Base-by-base conservation (phyloP, 176 grass and related monocot genomes). In the Avena eriantha region DNA sequence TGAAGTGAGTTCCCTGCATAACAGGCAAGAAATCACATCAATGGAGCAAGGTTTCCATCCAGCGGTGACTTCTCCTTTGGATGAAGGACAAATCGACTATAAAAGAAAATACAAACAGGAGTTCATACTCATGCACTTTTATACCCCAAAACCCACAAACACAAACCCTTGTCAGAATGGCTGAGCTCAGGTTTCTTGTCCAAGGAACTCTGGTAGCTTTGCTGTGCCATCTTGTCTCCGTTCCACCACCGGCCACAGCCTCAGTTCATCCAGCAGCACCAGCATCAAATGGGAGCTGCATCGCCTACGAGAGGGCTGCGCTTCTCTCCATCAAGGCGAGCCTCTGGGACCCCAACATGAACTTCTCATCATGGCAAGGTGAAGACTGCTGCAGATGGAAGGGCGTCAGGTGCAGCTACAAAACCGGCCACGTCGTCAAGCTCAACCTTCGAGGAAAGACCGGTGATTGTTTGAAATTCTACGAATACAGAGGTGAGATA, bases 331-430 rank as follows among this genome's bases (percentile, higher is more conserved):
- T 92, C 63, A 92, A 89, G 79, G 66, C 24, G 57, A 31, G n/a
- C 45, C 61, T 89, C 49, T 23, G 22, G 9, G 83, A 86, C 23
- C 86, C 86, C 1, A 14, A 46, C 4, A 26, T 59, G 26, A 8
- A 69, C 48, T 72, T 92, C 15, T 71, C 18, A 1, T 85, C 83
- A 54, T 92, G 86, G 90, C 83, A 72, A 65, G 90, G 70, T 16
- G 19, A 88, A 63, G 79, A 86, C 8, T 92, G 78, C 50, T 89
- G 90, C 78, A 81, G 45, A 45, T 86, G 86, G 86, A 82, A 57
- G 29, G 86, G 90, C 31, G 9, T 92, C 69, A 76, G 43, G 17
- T 92, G 86, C 77, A 87, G 79, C 15, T 24, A 48, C 3, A 46
- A 46, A 24, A 85, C 70, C 18, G 78, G 82, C 84, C 78, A 92